Base-by-base conservation (phyloP, 148 eudicot genomes). In the Amaranthus cruentus region DNA sequence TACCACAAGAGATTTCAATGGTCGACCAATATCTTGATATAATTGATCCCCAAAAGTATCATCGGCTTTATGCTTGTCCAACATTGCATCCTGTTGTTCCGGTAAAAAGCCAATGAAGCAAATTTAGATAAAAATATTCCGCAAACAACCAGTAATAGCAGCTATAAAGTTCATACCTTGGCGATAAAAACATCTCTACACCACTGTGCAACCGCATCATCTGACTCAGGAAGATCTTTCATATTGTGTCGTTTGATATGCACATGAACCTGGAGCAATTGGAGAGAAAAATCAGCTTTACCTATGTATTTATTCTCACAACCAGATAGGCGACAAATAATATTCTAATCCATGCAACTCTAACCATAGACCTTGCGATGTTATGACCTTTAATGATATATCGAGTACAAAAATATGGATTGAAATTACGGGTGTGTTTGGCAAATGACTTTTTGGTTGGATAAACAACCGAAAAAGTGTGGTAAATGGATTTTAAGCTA, bases 181-280 rank as follows among this genome's bases (percentile, higher is more conserved):
- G 85, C 96, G 55, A 87, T 80, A 81, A 91, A 95, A 57, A 74
- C 69, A 77, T 95, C 99, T 83, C 74, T 88, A 82, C 99, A 95
- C 99, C 99, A 91, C 66, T 95, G 97, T 48, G 99, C 99, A 78
- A 91, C 85, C 71, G 83, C 90, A 60, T 91, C 97, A 52, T 90
- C 96, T 12, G 90, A 73, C 80, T 90, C 96, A 49, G 99, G 97
- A 69, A 95, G 79, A 78, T 95, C 97, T 70, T 83, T 87, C 97
- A 95, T 90, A 67, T 74, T 73, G 75, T 87, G 90, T 50, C 99
- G 84, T 82, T 86, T 90, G 65, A 95, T 76, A 85, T 88, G 97
- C 56, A 95, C 97, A 68, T 95, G 93, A 56, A 90, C 82, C 99
- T 95, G 85, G 79, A 81, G 55, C 15, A 10, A 56, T 62, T 42